These are phyloP conservation scores for Vitis riparia DNA, from an alignment of 164 flowering plant genomes.

Conservation along the genomic window DNA sequence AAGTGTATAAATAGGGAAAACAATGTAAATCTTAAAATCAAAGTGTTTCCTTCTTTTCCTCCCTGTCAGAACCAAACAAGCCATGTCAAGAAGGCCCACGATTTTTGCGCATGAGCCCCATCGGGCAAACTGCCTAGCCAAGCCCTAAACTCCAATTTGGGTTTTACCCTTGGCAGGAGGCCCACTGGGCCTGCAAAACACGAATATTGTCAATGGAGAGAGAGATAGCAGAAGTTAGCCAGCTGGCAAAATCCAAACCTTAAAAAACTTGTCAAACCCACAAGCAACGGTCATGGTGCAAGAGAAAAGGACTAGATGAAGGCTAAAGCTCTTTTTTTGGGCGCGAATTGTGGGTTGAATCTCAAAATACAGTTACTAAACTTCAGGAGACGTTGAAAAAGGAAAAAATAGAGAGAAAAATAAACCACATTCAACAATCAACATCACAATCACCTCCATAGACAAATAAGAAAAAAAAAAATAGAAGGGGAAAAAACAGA, in stretches of 20 bases:
- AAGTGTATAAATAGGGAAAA: too few relatives aligned
- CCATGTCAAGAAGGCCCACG: too few relatives aligned
- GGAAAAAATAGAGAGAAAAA: not conserved
- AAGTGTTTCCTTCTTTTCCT: too few relatives aligned
- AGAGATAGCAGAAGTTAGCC: too few relatives aligned
- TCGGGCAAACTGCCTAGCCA: too few relatives aligned
- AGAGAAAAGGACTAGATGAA: not conserved
- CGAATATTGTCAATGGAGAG: too few relatives aligned
- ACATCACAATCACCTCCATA: not conserved
- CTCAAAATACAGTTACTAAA: conserved; percentile 34
- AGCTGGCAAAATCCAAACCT: conserved; percentile 9
- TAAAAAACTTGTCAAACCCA: conserved; percentile 21
- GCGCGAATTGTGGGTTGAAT: conserved; percentile 50
- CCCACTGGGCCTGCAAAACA: too few relatives aligned
- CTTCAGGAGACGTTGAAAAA: conserved; percentile 14
- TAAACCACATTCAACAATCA: not conserved
- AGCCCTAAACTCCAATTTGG: too few relatives aligned
- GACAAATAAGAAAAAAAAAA: not conserved
- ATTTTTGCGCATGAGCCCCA: too few relatives aligned
- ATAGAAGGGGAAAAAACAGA: not conserved
- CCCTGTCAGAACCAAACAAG: too few relatives aligned
- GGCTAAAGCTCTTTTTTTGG: conserved; percentile 20
- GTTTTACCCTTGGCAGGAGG: too few relatives aligned
- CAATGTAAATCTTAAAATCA: too few relatives aligned
- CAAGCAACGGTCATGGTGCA: conserved; percentile 21